A percentile compares a stretch with the other conserved stretches of the same genome.
Evolutionary conservation across 2,329 filamentous ascomycete genomes (phyloP).

Genomic region (Stemphylium lycopersici): DNA sequence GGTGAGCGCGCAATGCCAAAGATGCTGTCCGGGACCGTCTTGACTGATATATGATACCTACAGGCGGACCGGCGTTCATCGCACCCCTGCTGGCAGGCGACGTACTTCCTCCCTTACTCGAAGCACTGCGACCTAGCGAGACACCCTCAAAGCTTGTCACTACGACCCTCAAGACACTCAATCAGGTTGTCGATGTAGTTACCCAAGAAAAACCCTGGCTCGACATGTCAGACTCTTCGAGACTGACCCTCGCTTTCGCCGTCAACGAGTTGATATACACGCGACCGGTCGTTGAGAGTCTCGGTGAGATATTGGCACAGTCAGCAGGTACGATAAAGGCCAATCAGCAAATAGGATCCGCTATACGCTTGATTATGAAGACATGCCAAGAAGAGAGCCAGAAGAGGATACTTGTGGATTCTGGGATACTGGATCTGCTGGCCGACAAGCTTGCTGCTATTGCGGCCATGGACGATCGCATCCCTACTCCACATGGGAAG

Average conservation of each 20-base stretch:
- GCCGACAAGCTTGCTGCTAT: slow-evolving; percentile 68
- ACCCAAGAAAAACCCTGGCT: slow-evolving; percentile 60
- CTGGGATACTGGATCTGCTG: slow-evolving; percentile 78
- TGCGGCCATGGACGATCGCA: slow-evolving; percentile 35
- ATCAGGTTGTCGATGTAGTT: slow-evolving; percentile 71
- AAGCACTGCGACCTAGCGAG: slow-evolving; percentile 69
- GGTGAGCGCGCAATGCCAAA: slow-evolving; percentile 59
- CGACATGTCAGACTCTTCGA: slow-evolving; percentile 59
- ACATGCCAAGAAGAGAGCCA: slow-evolving; percentile 73
- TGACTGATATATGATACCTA: slow-evolving; percentile 24
- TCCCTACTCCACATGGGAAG: slow-evolving; percentile 24
- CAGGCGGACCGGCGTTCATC: slow-evolving; percentile 82
- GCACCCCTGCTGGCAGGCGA: slow-evolving; percentile 72
- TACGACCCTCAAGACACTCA: slow-evolving; percentile 75
- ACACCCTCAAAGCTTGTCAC: slow-evolving; percentile 71
- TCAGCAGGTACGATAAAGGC: slow-evolving; percentile 58
- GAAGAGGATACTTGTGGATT: slow-evolving; percentile 72
- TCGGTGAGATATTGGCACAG: slow-evolving; percentile 70
- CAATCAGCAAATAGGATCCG: slow-evolving; percentile 68
- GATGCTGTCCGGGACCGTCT: background rate
- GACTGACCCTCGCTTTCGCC: slow-evolving; percentile 56
- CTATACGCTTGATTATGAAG: slow-evolving; percentile 63
- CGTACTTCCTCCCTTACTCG: slow-evolving; percentile 72
- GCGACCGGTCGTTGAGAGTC: slow-evolving; percentile 63
- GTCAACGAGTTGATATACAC: slow-evolving; percentile 63